Percentiles rank a stretch among this genome's conserved stretches.
Evolutionary conservation across 352 stramenopile genomes (phyloP).

Genomic region (Plasmopara muralis): DNA sequence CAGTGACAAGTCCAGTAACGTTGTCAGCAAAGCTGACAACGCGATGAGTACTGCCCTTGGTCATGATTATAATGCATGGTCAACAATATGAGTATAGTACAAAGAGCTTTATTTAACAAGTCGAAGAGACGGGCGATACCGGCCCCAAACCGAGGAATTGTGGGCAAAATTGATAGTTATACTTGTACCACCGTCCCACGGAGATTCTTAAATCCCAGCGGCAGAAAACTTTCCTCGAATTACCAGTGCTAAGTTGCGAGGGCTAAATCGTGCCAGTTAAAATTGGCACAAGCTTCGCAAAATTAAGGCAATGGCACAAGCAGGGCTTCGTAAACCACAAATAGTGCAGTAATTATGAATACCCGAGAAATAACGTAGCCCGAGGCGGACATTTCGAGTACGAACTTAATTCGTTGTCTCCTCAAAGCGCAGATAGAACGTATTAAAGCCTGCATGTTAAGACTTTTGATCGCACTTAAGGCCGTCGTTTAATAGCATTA

Average conservation of each 20-base stretch:
- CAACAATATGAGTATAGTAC: background rate
- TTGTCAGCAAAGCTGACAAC: background rate
- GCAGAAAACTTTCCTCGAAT: background rate
- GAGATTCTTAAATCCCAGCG: background rate
- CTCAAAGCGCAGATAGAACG: background rate
- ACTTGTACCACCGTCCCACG: slow-evolving; percentile 1
- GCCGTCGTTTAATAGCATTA: background rate
- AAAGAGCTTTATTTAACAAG: too few species aligned
- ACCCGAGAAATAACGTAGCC: background rate
- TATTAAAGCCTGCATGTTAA: background rate
- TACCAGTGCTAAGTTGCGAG: background rate
- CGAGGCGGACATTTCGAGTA: background rate
- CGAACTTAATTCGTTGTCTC: background rate
- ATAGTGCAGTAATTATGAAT: background rate
- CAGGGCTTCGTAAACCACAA: background rate
- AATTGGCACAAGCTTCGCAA: slow-evolving; percentile 8
- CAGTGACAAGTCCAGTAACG: background rate
- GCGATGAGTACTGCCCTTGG: background rate
- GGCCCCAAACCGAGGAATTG: background rate
- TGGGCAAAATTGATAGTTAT: background rate
- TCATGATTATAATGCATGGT: background rate
- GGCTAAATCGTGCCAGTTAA: slow-evolving; percentile 3
- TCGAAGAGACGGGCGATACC: background rate
- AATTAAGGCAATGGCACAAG: slow-evolving; percentile 1
- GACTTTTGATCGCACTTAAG: background rate